Evolutionary conservation across 192 early-diverging fungal species (phyloP), one percentile per base, ranked within the genome.

Genomic region (Umbelopsis ramanniana): DNA sequence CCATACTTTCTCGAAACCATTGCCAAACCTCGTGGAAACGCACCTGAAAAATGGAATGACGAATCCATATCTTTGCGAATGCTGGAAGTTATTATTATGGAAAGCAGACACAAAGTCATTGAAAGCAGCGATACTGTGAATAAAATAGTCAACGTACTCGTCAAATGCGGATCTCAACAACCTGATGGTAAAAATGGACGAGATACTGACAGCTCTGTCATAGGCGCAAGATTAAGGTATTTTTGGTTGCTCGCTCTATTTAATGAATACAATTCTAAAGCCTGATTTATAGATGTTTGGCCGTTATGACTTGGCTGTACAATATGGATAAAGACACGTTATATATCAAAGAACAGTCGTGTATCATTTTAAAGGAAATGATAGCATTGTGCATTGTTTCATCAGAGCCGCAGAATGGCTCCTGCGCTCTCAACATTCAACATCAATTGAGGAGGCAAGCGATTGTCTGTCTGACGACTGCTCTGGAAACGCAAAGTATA

Each of bases 1-100:
- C 57, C 57, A 19, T 6, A 14, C 0, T 19, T 63, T 4, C 11
- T 63, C 5, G 57, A 63, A 33, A 33, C 24, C 33, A 17, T 63
- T 63, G 11, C 24, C 29, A 29, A 37, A 63, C 33, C 26, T 3
- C 57, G 57, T 7, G 33, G 29, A 7, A 7, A 29, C 3, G 29
- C 10, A 37, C 57, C 57, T 8, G 29, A 63, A 14, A 29, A 63
- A 6, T 63, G 57, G 57, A 37, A 63, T 33, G 57, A 63, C n/a
- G 19, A 63, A 37, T 37, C 57, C 3, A 9, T 63, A 11, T n/a
- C 26, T 19, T 12, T 63, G 33, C 57, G 33, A 8, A 63, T 35
- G 29, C 15, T 63, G 5, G 15, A 37, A 37, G 35, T 37, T 6
- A 37, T 63, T 6, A 8, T 63, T 3, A 8, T n/a, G 4, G 10